Evolutionary conservation across 169 alveolate genomes (phyloP).

Genomic region (Plasmodium malariae): DNA sequence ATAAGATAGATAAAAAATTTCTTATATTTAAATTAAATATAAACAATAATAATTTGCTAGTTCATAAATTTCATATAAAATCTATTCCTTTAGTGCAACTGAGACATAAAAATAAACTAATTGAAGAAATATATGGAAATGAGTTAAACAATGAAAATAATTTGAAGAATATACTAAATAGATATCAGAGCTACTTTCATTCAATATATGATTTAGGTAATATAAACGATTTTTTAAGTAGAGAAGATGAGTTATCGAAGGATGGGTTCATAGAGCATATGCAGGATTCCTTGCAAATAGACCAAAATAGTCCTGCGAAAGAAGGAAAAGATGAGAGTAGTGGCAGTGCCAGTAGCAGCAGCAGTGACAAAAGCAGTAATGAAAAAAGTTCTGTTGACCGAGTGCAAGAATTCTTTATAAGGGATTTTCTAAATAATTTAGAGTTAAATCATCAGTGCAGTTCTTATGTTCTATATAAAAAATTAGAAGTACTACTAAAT

Average conservation of each 20-base stretch:
- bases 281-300: no score
- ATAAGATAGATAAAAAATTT: conserved; percentile 11
- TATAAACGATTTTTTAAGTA: conserved; percentile 50
- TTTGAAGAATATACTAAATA: conserved; percentile 17
- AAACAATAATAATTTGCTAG: conserved; percentile 33
- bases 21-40: conserved; percentile 63
- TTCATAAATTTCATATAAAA: conserved; percentile 67
- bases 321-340: neutral
- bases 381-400: neutral
- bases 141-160: conserved; percentile 41
- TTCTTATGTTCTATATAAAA: conserved; percentile 42
- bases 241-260: conserved; percentile 48
- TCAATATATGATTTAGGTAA: conserved; percentile 20
- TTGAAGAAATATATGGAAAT: conserved; percentile 68
- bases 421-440: conserved; percentile 18
- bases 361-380: neutral
- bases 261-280: neutral
- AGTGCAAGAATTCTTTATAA: neutral
- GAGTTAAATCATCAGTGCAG: conserved; percentile 33
- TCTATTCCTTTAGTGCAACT: conserved; percentile 67
- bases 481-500: conserved; percentile 36
- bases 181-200: conserved; percentile 41
- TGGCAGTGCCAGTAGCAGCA: neutral
- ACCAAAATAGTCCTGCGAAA: neutral
- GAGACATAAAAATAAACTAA: conserved; percentile 48